These are phyloP conservation scores for Rhizopus microsporus DNA, from an alignment of 371 early-diverging fungal genomes.

Conservation along the genomic window DNA sequence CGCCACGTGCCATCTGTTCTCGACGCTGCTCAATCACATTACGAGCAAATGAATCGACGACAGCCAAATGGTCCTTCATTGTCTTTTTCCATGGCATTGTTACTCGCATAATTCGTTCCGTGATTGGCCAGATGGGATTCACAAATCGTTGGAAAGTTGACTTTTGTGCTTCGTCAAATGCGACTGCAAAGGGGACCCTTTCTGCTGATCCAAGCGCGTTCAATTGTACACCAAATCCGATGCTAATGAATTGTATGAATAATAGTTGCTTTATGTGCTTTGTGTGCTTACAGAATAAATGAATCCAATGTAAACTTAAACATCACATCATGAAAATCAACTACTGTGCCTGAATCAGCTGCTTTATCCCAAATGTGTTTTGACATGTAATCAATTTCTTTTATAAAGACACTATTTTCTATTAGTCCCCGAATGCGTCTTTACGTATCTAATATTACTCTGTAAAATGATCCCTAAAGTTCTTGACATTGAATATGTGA, in stretches of 20 bases:
- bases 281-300: slow-evolving; percentile 48
- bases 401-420: slow-evolving; percentile 33
- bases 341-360: slow-evolving; percentile 22
- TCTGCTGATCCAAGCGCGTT: slow-evolving; percentile 32
- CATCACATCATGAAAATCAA: slow-evolving; percentile 64
- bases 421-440: not conserved
- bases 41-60: slow-evolving; percentile 53
- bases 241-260: slow-evolving; percentile 13
- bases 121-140: slow-evolving; percentile 54
- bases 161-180: slow-evolving; percentile 52
- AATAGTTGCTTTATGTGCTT: slow-evolving; percentile 7
- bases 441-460: slow-evolving; percentile 24
- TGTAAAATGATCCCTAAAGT: slow-evolving; percentile 53
- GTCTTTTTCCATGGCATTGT: slow-evolving; percentile 35
- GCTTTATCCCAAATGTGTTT: slow-evolving; percentile 37
- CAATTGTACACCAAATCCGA: slow-evolving; percentile 53
- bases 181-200: slow-evolving; percentile 48
- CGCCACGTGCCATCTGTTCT: slow-evolving; percentile 39
- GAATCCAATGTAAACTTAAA: slow-evolving; percentile 62
- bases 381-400: slow-evolving; percentile 30
- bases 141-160: slow-evolving; percentile 47
- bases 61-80: slow-evolving; percentile 44
- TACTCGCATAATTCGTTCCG: slow-evolving; percentile 34
- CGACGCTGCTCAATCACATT: slow-evolving; percentile 47
- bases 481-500: slow-evolving; percentile 54